Conservation (phyloP, 495 filamentous ascomycete genomes). For the Pseudotulostoma volvatum region DNA sequence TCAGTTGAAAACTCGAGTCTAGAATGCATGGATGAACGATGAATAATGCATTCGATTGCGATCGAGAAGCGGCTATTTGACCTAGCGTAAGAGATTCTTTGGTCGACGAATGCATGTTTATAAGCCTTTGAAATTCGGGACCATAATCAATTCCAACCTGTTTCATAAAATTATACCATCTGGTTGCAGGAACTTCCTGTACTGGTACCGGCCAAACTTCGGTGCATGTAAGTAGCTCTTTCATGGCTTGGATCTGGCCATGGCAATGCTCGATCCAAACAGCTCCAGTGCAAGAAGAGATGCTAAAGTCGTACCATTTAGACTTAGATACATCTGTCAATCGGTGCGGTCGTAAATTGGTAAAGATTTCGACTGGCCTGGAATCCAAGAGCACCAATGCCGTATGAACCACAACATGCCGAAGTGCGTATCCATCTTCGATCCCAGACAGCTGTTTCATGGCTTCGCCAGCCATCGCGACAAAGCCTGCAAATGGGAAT, state of each 20-base stretch:
- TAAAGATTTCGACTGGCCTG: slow-evolving; percentile 23
- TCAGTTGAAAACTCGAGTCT: too few relatives aligned
- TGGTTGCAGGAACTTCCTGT: too few relatives aligned
- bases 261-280: slow-evolving; percentile 27
- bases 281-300: slow-evolving; percentile 20
- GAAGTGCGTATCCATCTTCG: slow-evolving; percentile 23
- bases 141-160: slow-evolving; percentile 25
- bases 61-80: too few relatives aligned
- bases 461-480: slow-evolving; percentile 33
- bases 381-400: slow-evolving; percentile 31
- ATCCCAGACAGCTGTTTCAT: slow-evolving; percentile 14
- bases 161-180: too few relatives aligned
- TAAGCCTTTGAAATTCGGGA: slow-evolving; percentile 19
- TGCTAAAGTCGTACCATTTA: slow-evolving; percentile 28
- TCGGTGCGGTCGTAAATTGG: slow-evolving; percentile 16
- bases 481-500: slow-evolving; percentile 25
- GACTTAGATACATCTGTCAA: slow-evolving; percentile 21
- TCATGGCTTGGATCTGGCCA: too few relatives aligned
- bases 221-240: too few relatives aligned
- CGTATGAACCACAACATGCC: slow-evolving; percentile 23
- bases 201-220: too few relatives aligned
- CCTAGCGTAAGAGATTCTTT: too few relatives aligned
- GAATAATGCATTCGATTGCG: too few relatives aligned
- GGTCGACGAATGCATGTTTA: too few relatives aligned
- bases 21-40: too few relatives aligned